phyloP scores from a whole-genome alignment of 2,329 filamentous ascomycete species.

The Cytospora chrysosperma region DNA sequence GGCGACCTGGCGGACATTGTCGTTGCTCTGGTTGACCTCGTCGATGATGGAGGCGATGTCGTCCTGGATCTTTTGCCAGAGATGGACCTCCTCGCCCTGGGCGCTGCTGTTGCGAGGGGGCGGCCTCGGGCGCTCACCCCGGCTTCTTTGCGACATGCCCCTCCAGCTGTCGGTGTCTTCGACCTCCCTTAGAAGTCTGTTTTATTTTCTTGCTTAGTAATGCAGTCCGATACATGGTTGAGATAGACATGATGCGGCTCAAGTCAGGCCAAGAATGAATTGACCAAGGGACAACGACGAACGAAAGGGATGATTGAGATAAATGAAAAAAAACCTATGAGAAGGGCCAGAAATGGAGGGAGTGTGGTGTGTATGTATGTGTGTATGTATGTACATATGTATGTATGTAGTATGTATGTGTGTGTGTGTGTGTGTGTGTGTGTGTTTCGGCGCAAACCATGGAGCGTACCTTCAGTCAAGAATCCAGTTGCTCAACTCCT shows the following conservation, averaged over 20 bases:
- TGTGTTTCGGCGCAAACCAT: slow-evolving; percentile 8
- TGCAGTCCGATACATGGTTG: neutral
- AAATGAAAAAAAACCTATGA: neutral
- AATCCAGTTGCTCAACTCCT: slow-evolving; percentile 24
- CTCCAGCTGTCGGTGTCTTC: slow-evolving; percentile 22
- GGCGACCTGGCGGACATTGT: slow-evolving; percentile 38
- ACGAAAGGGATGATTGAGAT: neutral
- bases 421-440: neutral
- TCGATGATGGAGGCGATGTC: slow-evolving; percentile 37
- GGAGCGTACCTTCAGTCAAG: slow-evolving; percentile 24
- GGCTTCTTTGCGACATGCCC: slow-evolving; percentile 17
- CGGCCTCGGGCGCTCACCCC: slow-evolving; percentile 5
- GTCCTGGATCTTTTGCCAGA: slow-evolving; percentile 43
- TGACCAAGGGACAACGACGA: neutral
- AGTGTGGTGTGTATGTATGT: no score
- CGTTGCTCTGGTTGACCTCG: slow-evolving; percentile 41
- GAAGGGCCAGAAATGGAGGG: neutral
- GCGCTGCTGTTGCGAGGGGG: slow-evolving; percentile 39
- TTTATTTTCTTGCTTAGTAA: neutral
- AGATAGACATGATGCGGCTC: neutral
- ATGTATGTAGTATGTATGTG: no score
- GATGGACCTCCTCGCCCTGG: slow-evolving; percentile 42
- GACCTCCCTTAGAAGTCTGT: slow-evolving; percentile 16
- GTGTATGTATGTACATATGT: no score
- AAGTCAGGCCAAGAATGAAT: neutral